phyloP scores from a whole-genome alignment of 441 rosid species.

The Erodium chrysanthum region DNA sequence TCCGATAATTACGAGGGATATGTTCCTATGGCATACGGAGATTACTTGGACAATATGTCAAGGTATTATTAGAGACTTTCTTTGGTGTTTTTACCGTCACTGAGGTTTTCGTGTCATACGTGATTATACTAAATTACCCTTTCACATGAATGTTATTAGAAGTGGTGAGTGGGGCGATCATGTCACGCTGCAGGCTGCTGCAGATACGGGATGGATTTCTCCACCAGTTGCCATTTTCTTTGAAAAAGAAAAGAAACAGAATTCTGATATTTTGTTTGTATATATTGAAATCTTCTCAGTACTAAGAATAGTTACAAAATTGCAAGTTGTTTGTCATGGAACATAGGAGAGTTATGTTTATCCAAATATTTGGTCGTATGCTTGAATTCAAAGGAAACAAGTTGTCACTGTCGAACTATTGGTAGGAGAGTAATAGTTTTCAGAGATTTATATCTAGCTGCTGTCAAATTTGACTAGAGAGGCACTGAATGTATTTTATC shows the following conservation, averaged over 20 bases:
- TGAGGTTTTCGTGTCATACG: constrained; percentile 8
- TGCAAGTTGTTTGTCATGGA: neutral
- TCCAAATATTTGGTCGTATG: neutral
- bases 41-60: constrained; percentile 38
- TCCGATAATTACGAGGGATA: constrained; percentile 34
- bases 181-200: constrained; percentile 47
- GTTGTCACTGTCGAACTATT: neutral
- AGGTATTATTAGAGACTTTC: constrained; percentile 22
- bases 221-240: neutral
- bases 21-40: constrained; percentile 45
- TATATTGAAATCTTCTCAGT: neutral
- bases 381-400: neutral
- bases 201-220: constrained; percentile 28
- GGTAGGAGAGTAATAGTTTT: neutral
- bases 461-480: neutral
- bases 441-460: neutral
- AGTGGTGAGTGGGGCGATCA: constrained; percentile 48
- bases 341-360: neutral
- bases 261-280: neutral
- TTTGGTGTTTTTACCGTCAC: neutral
- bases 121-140: constrained; percentile 5
- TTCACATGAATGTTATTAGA: constrained; percentile 21
- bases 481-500: neutral
- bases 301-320: neutral
- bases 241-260: neutral